These are phyloP conservation scores for Adansonia gregorii DNA, from an alignment of 441 rosid species.

Conservation along the genomic window DNA sequence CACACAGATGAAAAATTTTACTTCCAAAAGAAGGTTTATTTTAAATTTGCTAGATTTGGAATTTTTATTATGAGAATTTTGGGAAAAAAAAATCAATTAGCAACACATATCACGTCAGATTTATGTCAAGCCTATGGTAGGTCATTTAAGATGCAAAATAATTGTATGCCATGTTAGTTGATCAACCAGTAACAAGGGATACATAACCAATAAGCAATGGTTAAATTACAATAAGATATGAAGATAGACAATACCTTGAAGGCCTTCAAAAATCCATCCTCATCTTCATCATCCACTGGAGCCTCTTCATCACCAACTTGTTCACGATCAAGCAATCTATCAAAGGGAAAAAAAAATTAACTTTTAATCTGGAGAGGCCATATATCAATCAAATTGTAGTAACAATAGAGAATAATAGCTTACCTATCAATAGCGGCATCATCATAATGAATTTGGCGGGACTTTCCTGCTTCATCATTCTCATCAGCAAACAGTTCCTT, in stretches of 20 bases:
- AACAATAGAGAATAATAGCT: conserved; percentile 24
- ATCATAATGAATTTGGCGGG: conserved; percentile 97
- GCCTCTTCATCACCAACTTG: conserved; percentile 21
- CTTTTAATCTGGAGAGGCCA: neutral
- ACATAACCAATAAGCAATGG: neutral
- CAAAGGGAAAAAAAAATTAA: conserved; percentile 24
- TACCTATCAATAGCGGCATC: conserved; percentile 95
- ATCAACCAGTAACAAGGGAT: neutral
- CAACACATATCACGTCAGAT: neutral
- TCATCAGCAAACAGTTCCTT: conserved; percentile 97
- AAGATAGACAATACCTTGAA: conserved; percentile 21
- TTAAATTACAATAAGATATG: neutral
- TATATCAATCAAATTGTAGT: conserved; percentile 5
- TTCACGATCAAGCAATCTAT: conserved; percentile 40
- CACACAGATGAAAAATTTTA: conserved; percentile 11
- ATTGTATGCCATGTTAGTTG: neutral
- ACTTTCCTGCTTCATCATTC: conserved; percentile 91
- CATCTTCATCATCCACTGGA: conserved; percentile 25
- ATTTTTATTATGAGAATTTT: neutral
- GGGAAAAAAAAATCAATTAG: neutral
- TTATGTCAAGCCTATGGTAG: neutral
- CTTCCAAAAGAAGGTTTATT: neutral
- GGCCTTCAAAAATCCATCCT: conserved; percentile 27
- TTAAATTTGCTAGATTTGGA: neutral
- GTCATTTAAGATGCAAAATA: conserved; percentile 2